Evolutionary conservation across 1,139 yeast species (phyloP), one percentile per base, ranked within the genome.

Genomic region (Suhomyces yuchorum): DNA sequence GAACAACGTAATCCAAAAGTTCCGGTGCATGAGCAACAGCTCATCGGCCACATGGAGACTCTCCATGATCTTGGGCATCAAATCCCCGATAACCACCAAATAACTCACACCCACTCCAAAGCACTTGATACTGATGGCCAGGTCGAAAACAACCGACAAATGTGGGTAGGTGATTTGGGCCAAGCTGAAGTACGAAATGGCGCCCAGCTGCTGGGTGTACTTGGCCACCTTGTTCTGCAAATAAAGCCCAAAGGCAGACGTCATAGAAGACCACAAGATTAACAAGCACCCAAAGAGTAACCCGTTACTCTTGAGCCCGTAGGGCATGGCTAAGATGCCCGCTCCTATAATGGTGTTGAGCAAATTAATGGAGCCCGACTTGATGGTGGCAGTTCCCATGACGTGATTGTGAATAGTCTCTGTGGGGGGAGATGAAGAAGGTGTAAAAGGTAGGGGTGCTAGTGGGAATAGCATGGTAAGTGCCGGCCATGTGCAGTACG

Each of bases 91-190:
- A 50, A 93, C 82, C 37, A 93, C 95, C 53, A 93, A 70, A 59
- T 95, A 93, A 47, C 95, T 85, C 12, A 93, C 82, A 2, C 95
- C 93, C 5, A 91, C 97, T 12, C 99, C 99, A 69, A 88, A 92
- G 59, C 92, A 85, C 65, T 81, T 82, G 48, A 80, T 71, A 35
- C 81, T 78, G 41, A 81, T 81, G 43, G 85, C 84, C 22, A 75
- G 63, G 57, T 81, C 82, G 44, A 64, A 63, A 22, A 70, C 57
- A 9, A 71, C 62, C 40, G 70, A 64, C 22, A 79, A 66, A 36
- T 76, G 77, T 1, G 84, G 84, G 51, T 79, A 79, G 0, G 84
- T 80, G 56, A 78, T 63, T 55, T 79, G 82, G 11, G 82, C 73
- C 50, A 80, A 67, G 47, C 81, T 71, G 57, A 79, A 80, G 57